Percentiles rank a stretch among this genome's conserved stretches.
Conservation (phyloP, 257 asterid genomes). For the Penstemon davidsonii region DNA sequence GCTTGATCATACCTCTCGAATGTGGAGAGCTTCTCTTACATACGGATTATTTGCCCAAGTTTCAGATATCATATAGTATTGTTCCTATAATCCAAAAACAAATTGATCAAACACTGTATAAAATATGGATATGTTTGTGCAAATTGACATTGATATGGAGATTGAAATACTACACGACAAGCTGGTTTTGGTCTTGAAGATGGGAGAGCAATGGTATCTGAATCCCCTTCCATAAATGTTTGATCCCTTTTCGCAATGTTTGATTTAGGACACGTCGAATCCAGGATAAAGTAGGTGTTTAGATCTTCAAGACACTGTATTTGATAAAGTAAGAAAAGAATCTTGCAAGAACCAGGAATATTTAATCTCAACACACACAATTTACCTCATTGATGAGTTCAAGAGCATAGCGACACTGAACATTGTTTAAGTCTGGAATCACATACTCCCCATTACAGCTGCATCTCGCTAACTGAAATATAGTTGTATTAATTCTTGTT, state of each 20-base stretch:
- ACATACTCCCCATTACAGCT: conserved; percentile 36
- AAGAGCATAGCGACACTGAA: conserved; percentile 29
- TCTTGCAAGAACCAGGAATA: background rate
- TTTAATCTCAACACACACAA: background rate
- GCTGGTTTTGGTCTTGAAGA: conserved; percentile 17
- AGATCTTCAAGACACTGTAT: conserved; percentile 36
- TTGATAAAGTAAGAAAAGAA: background rate
- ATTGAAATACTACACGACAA: conserved; percentile 34
- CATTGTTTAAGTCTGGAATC: conserved; percentile 15
- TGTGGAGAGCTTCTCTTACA: conserved; percentile 38
- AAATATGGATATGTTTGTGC: background rate
- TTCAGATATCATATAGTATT: conserved; percentile 27
- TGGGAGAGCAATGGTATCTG: conserved; percentile 21
- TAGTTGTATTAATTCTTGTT: no score
- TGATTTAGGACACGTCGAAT: conserved; percentile 32
- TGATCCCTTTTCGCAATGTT: conserved; percentile 5
- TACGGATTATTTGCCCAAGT: conserved; percentile 38
- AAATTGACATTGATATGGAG: background rate
- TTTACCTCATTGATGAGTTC: conserved; percentile 30
- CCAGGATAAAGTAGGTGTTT: conserved; percentile 27
- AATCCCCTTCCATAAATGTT: conserved; percentile 10
- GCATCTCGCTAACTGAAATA: conserved; percentile 30
- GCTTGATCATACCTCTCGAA: conserved; percentile 32
- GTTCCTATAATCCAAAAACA: conserved; percentile 25
- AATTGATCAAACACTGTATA: background rate